Evolutionary conservation across 345 rosid species (phyloP).

Genomic region (Angophora floribunda): DNA sequence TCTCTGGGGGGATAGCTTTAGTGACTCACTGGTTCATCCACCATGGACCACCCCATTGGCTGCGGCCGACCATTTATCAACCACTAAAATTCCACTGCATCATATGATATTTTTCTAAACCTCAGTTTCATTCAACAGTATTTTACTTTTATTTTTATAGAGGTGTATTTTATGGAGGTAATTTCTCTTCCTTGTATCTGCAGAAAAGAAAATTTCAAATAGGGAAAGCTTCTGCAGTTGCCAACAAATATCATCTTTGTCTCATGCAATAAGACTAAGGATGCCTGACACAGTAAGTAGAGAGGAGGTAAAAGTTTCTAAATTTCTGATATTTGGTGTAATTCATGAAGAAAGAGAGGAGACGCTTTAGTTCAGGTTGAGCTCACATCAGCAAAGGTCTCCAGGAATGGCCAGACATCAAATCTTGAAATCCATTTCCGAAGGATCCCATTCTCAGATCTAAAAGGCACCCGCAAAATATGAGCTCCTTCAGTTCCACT

Average conservation of each 20-base stretch:
- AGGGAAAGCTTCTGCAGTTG: neutral
- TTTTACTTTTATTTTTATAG: neutral
- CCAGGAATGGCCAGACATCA: conserved; percentile 94
- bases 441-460: conserved; percentile 2
- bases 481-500: neutral
- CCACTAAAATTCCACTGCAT: neutral
- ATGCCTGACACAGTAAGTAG: neutral
- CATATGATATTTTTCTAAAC: neutral
- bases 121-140: neutral
- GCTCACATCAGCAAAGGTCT: conserved; percentile 24
- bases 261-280: neutral
- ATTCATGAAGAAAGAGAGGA: neutral
- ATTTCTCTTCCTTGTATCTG: neutral
- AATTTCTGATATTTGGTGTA: neutral
- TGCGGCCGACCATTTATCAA: neutral
- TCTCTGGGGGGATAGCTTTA: neutral
- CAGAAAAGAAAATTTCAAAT: neutral
- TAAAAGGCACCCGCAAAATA: conserved; percentile 2
- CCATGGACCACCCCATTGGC: neutral
- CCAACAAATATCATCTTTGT: neutral
- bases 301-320: neutral
- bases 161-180: neutral
- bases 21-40: neutral
- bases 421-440: conserved; percentile 39
- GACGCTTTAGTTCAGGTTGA: neutral